Evolutionary conservation across 345 rosid species (phyloP), one percentile per base, ranked within the genome.

Genomic region (Balakata baccata): DNA sequence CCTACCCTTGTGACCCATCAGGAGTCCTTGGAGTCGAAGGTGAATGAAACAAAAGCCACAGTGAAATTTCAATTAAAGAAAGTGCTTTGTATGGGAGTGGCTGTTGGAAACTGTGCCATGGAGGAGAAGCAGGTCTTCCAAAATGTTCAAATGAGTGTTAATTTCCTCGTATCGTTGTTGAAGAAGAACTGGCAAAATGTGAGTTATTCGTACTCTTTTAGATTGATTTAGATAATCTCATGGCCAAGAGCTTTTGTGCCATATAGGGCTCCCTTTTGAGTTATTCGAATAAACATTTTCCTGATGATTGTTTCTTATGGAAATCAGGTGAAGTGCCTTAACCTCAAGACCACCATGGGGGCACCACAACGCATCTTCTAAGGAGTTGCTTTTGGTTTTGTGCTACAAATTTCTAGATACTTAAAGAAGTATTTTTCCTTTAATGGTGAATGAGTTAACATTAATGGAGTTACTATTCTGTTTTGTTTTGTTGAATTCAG

Each of bases 171-270:
- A 34, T 78, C 81, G 0, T 52, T 81, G 49, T 52, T 81, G 71
- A 81, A 81, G 71, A 81, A 81, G 74, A 78, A 81, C 61, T 81
- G 84, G 84, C 84, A 81, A 58, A 81, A 81, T 37, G 84, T 81
- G 49, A 81, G 84, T 73, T 11, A 3, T 20, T 7, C 5, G 0
- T 3, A 3, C 45, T 34, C 9, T 9, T 37, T 50, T 41, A 3
- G 5, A 17, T 39, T 16, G 4, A 29, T 61, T 61, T 6, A 14
- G 12, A 37, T 34, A 5, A 6, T 37, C 2, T 29, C 34, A 29
- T 29, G 1, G 1, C 34, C 34, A 29, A 2, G 34, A 29, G 34
- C 34, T 29, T 29, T 29, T 29, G 34, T 29, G 34, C 34, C 2
- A 2, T 29, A 29, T 2, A 29, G 34, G 34, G 34, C 34, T 29